Base-by-base conservation (phyloP, 1,284 basidiomycete genomes). In the Laetiporus sulphureus region DNA sequence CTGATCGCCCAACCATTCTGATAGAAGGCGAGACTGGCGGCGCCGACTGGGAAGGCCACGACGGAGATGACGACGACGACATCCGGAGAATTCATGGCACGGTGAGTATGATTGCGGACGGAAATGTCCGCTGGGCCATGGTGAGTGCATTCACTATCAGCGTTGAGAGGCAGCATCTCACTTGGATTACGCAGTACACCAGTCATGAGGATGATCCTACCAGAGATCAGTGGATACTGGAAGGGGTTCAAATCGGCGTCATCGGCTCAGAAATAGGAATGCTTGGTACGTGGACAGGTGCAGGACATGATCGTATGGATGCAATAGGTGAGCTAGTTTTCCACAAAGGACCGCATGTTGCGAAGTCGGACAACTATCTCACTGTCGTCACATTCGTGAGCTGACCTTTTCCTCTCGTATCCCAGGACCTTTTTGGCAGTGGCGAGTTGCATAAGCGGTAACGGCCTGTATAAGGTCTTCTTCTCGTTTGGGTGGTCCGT, bases 231-330 rank as follows among this genome's bases (percentile, higher is more conserved):
- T 79, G 77, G 77, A 59, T 64, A 2, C 71, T 66, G n/a, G 76
- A 81, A 48, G 73, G 71, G 13, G 59, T 80, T 0, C 77, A 80
- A 49, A 54, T 80, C 1, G 79, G 79, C 15, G 68, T 67, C 1
- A 60, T 72, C 5, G 73, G 70, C 15, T 73, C 73, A 19, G 70
- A 67, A 0, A 56, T 68, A 31, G 77, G 77, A 13, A 55, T 79
- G 1, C 58, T 80, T 0, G 77, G 75, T 3, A 53, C 75, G 56
- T 81, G 77, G 78, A 79, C 77, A 0, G 74, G 75, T 4, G 73
- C 73, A 3, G 58, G 62, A 13, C 77, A 81, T 47, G 66, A 71
- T 39, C 55, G 61, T 3, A 63, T 64, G 18, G 74, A 76, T 53
- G 67, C 68, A 1, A 53, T 73, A 3, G 73, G 77, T 77, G 46